Evolutionary conservation across 768 basidiomycete species (phyloP).

Genomic region (Lyophyllum shimeji): DNA sequence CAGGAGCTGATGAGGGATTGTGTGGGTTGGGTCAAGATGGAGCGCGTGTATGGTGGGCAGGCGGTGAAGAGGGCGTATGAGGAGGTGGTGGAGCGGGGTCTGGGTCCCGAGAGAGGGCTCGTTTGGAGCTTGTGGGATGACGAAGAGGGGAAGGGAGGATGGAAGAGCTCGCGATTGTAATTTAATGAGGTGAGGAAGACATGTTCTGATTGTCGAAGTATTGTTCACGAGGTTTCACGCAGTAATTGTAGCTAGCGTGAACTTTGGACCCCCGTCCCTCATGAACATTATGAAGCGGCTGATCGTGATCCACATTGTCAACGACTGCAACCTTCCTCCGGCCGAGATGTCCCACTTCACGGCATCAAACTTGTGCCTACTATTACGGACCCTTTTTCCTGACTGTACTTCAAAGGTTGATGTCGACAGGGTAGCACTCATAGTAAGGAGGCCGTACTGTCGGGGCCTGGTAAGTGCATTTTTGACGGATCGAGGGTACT

Average conservation of each 20-base stretch:
- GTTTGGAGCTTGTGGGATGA: slow-evolving; percentile 69
- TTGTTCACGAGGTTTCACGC: neutral
- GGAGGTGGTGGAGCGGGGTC: slow-evolving; percentile 39
- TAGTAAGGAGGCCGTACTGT: too few relatives aligned
- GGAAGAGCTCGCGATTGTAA: slow-evolving; percentile 15
- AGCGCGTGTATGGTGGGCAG: slow-evolving; percentile 45
- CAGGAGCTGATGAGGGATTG: slow-evolving; percentile 57
- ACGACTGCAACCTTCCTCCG: too few relatives aligned
- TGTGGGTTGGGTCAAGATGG: slow-evolving; percentile 51
- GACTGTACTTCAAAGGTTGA: too few relatives aligned
- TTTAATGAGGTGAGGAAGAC: neutral
- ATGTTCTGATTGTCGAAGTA: neutral
- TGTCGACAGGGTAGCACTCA: too few relatives aligned
- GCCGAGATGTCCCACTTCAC: too few relatives aligned
- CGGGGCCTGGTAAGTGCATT: too few relatives aligned
- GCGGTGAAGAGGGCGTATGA: slow-evolving; percentile 51
- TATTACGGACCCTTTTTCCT: too few relatives aligned
- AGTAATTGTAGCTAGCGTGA: neutral
- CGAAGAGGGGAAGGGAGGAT: slow-evolving; percentile 7
- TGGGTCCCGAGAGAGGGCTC: slow-evolving; percentile 55
- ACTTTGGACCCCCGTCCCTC: too few relatives aligned
- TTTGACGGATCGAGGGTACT: too few relatives aligned
- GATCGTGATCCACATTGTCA: too few relatives aligned
- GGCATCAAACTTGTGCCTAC: too few relatives aligned
- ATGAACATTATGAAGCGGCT: too few relatives aligned